Evolutionary conservation across 2,329 filamentous ascomycete species (phyloP).

Genomic region (Emmonsiellopsis sp.): DNA sequence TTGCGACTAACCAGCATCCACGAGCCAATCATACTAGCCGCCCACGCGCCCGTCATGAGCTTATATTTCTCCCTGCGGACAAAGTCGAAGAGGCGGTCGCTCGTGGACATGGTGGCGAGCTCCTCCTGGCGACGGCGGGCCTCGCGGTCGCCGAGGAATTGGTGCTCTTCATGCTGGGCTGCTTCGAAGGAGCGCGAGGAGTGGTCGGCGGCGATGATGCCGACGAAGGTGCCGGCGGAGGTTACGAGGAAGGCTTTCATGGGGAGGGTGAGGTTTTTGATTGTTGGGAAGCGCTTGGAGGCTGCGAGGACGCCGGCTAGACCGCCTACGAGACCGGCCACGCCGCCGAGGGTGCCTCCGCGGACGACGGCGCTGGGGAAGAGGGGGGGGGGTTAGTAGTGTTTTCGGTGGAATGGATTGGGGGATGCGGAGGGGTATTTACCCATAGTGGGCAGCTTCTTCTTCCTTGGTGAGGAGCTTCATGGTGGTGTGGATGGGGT

Average conservation of each 20-base stretch:
- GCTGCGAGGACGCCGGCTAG: conserved; percentile 58
- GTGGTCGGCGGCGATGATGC: conserved; percentile 79
- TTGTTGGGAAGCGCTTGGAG: conserved; percentile 61
- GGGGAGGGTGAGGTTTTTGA: conserved; percentile 74
- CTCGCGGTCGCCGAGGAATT: conserved; percentile 56
- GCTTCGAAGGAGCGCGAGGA: conserved; percentile 63
- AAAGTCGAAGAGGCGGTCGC: conserved; percentile 60
- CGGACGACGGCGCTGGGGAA: conserved; percentile 56
- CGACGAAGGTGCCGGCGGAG: conserved; percentile 70
- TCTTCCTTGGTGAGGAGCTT: conserved; percentile 94
- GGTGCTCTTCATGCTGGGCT: conserved; percentile 55
- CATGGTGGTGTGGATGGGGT: conserved; percentile 48
- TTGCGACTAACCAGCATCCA: conserved; percentile 69
- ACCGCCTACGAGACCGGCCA: conserved; percentile 58
- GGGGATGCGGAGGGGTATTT: conserved; percentile 14
- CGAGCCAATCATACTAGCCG: conserved; percentile 67
- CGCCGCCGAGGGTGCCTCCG: conserved; percentile 67
- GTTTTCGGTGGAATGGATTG: neutral
- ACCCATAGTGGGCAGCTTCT: conserved; percentile 75
- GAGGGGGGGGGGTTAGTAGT: conserved; percentile 5
- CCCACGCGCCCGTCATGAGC: conserved; percentile 74
- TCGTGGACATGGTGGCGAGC: conserved; percentile 45
- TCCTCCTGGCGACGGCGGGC: conserved; percentile 47
- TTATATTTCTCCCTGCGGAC: conserved; percentile 73
- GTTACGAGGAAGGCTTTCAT: conserved; percentile 86